Conservation (phyloP, 2,329 filamentous ascomycete genomes). For the Diaporthe australafricana region DNA sequence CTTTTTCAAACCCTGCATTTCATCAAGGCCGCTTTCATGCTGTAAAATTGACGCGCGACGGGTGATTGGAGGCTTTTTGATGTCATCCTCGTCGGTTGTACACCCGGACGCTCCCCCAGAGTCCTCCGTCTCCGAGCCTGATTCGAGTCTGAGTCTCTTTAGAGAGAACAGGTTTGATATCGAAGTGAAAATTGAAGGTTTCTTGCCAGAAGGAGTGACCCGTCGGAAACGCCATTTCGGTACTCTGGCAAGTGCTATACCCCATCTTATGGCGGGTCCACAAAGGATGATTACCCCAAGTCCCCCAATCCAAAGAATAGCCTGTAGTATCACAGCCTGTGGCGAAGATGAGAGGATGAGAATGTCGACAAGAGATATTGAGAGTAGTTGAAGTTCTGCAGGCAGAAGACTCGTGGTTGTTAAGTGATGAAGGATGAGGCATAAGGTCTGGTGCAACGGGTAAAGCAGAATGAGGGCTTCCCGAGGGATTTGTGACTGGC, state of each 20-base stretch:
- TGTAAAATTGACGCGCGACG: conserved; percentile 25
- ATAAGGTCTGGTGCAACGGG: conserved; percentile 83
- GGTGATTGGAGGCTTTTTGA: not conserved
- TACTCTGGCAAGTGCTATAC: conserved; percentile 85
- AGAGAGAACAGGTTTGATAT: conserved; percentile 46
- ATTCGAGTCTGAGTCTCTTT: conserved; percentile 45
- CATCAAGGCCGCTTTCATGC: not conserved
- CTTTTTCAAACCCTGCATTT: conserved; percentile 12
- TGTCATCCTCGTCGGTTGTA: conserved; percentile 44
- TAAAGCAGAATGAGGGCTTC: conserved; percentile 66
- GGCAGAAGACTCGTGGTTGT: conserved; percentile 90
- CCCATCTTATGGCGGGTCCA: conserved; percentile 81
- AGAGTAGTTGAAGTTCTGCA: conserved; percentile 89
- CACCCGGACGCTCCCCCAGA: conserved; percentile 46
- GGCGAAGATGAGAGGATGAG: conserved; percentile 82
- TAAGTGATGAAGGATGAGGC: conserved; percentile 79
- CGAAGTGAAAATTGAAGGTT: conserved; percentile 51
- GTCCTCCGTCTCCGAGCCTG: conserved; percentile 48
- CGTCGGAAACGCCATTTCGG: conserved; percentile 90
- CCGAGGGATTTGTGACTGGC: conserved; percentile 34
- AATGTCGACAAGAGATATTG: conserved; percentile 84
- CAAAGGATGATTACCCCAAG: conserved; percentile 80
- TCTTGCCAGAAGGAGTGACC: conserved; percentile 52
- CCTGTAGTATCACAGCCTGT: conserved; percentile 86
- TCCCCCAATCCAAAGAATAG: conserved; percentile 87